A percentile compares a stretch with the other conserved stretches of the same genome.
phyloP scores from a whole-genome alignment of 1,284 basidiomycete genomes.

The Apiotrichum veenhuisii region DNA sequence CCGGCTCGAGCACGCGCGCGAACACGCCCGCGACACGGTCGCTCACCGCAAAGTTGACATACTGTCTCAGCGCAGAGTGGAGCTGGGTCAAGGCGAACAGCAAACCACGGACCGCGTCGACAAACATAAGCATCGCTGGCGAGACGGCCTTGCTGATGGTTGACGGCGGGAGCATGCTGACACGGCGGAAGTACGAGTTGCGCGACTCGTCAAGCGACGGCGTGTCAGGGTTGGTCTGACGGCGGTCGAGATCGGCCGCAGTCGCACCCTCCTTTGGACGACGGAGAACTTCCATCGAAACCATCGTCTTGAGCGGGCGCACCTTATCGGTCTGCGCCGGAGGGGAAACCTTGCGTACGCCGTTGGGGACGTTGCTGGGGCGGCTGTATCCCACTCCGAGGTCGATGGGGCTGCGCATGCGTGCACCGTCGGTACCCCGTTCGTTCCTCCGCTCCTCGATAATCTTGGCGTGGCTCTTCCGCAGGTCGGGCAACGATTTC shows the following conservation, averaged over 20 bases:
- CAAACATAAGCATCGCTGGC: constrained; percentile 64
- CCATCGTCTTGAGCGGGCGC: constrained; percentile 22
- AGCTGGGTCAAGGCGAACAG: constrained; percentile 91
- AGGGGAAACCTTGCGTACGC: background rate
- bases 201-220: constrained; percentile 65
- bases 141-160: constrained; percentile 69
- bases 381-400: constrained; percentile 24
- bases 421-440: constrained; percentile 8
- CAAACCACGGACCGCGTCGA: constrained; percentile 86
- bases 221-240: constrained; percentile 22
- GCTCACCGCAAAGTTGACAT: constrained; percentile 78
- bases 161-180: constrained; percentile 67
- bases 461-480: constrained; percentile 57
- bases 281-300: constrained; percentile 21
- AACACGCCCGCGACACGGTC: constrained; percentile 79
- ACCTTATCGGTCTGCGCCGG: constrained; percentile 3
- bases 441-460: constrained; percentile 41
- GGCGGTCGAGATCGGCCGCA: background rate
- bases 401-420: constrained; percentile 21
- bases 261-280: constrained; percentile 3
- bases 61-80: constrained; percentile 83
- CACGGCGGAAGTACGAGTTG: constrained; percentile 87
- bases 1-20: constrained; percentile 77
- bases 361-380: background rate
- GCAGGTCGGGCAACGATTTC: constrained; percentile 83